Percentiles rank a stretch among this genome's conserved stretches.
Conservation (phyloP, 805 yeast genomes). For the Dipodascopsis tothii region DNA sequence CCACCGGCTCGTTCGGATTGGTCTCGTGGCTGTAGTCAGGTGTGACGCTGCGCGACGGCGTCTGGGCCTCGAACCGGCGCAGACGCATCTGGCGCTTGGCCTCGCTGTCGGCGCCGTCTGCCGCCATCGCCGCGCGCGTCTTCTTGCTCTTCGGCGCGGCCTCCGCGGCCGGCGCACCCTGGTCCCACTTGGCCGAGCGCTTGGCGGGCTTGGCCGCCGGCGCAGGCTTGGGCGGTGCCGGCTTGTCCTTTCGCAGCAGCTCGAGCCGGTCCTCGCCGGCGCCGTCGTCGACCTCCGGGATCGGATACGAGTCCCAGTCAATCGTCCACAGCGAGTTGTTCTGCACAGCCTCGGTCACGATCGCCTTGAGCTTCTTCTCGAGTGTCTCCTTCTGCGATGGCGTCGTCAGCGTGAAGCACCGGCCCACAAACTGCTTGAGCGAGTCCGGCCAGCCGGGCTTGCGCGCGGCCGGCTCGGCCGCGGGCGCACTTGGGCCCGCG, state of each 20-base stretch:
- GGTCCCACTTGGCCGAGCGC: conserved; percentile 19
- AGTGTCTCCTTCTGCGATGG: conserved; percentile 36
- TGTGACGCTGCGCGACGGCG: conserved; percentile 36
- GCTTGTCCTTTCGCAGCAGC: conserved; percentile 7
- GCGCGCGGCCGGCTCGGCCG: background rate
- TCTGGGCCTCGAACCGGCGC: conserved; percentile 22
- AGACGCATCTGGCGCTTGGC: conserved; percentile 5
- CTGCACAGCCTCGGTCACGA: conserved; percentile 44
- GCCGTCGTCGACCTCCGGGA: conserved; percentile 37
- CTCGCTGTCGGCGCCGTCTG: no score
- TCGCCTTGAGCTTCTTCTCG: conserved; percentile 43
- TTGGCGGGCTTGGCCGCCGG: conserved; percentile 6
- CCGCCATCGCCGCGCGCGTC: no score
- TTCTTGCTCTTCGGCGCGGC: no score
- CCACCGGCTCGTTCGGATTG: conserved; percentile 26
- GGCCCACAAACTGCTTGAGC: conserved; percentile 44
- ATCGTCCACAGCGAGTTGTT: conserved; percentile 40
- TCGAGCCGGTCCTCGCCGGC: conserved; percentile 10
- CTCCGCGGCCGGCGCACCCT: no score
- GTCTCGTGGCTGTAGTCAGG: no score
- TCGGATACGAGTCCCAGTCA: conserved; percentile 46
- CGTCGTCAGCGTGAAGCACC: conserved; percentile 39
- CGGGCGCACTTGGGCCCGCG: background rate
- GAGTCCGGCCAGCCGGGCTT: conserved; percentile 45
- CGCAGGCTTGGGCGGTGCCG: conserved; percentile 3